Evolutionary conservation across 2,329 filamentous ascomycete genomes (phyloP), one percentile per base, ranked within the genome.

Genomic region (Rhinocladiella mackenziei): DNA sequence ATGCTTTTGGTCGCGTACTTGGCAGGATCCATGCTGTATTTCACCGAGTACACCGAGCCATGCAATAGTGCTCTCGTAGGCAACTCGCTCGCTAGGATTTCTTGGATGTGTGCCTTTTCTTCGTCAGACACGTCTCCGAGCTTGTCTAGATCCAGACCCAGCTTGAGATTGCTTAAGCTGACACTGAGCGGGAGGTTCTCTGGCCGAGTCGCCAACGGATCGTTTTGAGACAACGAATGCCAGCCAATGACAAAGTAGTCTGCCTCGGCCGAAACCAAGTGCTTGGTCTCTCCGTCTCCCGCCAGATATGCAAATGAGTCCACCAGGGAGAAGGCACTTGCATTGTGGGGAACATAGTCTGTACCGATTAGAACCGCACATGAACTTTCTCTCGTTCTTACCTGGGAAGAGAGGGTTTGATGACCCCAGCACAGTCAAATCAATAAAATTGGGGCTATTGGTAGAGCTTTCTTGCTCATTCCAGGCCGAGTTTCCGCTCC

Each of bases 191-290:
- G n/a, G n/a, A n/a, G n/a, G n/a, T n/a, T n/a, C n/a, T n/a, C n/a
- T n/a, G n/a, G n/a, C n/a, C n/a, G n/a, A n/a, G n/a, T n/a, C n/a
- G n/a, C n/a, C 10, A 43, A n/a, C 3, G 39, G 39, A 18, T 31
- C 29, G n/a, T 28, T 13, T 6, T 5, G n/a, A 4, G 5, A 6
- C 5, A 3, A 8, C 8, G 5, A 54, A 25, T 71, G 65, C 67
- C 66, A 71, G 4, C 69, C 68, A 1, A 72, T 9, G 0, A 71
- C 51, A 46, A 65, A 67, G 48, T 71, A 72, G 48, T 55, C 61
- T 0, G 62, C 63, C 0, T 46, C 56, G 10, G 63, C 67, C 0
- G 42, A 7, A 2, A 47, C 15, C 0, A 66, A 50, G 30, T 60
- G 59, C 9, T 57, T 30, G 0, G 36, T 31, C 2, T 58, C 22